Evolutionary conservation across 2,329 filamentous ascomycete genomes (phyloP), one percentile per base, ranked within the genome.

Genomic region (Penicillium sp.): DNA sequence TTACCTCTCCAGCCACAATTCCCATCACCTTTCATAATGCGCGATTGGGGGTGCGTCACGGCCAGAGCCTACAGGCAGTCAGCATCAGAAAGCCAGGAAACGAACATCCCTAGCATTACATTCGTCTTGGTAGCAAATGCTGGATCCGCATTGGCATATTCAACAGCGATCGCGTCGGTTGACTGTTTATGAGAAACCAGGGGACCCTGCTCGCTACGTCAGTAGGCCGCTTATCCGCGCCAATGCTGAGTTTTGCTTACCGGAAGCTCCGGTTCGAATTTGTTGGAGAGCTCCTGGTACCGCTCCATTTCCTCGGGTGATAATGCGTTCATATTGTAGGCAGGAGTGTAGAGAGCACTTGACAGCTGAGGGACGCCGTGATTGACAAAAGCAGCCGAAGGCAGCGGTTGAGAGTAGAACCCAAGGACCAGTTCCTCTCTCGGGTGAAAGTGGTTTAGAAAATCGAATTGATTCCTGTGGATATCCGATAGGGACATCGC

Each of bases 1-100:
- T 41, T 84, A 97, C 94, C 95, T 90, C 94, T 88, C 94, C 95
- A 98, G 72, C 94, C 95, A 79, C 95, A 98, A 75, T 96, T 96
- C 62, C 95, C 95, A 79, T 98, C 94, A 57, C 95, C 94, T 77
- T 91, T 89, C 75, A 97, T 88, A 11, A 90, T 90, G 59, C 95
- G 91, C 74, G 94, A 97, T 75, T 93, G 89, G 21, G 92, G 91
- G 77, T 96, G 97, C 60, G 90, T 92, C 70, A 89, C 85, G 7
- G 93, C 90, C 58, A 99, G 85, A 21, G 89, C 85, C 93, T 96
- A 69, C 57, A 50, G 64, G 41, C 13, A 49, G 63, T 67, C 29
- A 73, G 61, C 49, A 49, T 56, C 47, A 17, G n/a, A 13, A 30
- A 13, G 19, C 17, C 38, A 30, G 6, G 38, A 23, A 49, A 11